Evolutionary conservation across 192 early-diverging fungal species (phyloP), one percentile per base, ranked within the genome.

Genomic region (Entomortierella beljakovae): DNA sequence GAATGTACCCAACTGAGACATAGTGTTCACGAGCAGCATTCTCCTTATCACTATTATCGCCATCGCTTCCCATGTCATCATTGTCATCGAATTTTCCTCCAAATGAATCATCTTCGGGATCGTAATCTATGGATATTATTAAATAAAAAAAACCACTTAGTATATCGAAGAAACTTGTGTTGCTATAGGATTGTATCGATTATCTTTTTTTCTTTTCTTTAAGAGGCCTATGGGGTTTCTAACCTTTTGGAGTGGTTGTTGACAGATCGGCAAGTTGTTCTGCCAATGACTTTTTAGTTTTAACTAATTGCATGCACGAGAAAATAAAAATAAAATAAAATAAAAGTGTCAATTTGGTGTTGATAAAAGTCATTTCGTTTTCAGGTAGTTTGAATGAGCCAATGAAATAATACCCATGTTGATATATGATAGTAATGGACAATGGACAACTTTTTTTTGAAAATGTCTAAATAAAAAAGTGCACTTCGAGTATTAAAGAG

Each of bases 1-100:
- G n/a, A n/a, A n/a, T n/a, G 37, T 83, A 85, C 84, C 92, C 93
- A 63, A 94, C 87, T 26, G 79, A 48, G 33, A 92, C 84, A 59
- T 93, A 94, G 69, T 93, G 92, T 57, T 88, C 86, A 38, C 91
- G 89, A 52, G 68, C 82, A 54, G 77, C 61, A 1, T 83, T 80
- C 32, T 88, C 86, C 9, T 87, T 83, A 9, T 71, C 85, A 22
- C 64, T 64, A 11, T 67, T 76, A 18, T 88, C 87, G 2, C 72
- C 83, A 7, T 83, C 87, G 20, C 84, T 83, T 29, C 83, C 89
- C 20, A 83, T 70, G 43, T 81, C 81, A n/a, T 83, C 81, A 13
- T 83, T 72, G 32, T 80, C 85, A 23, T 84, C 75, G n/a, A 74
- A 85, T 57, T 82, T 76, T 51, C 63, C 65, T 18, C 80, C 64